Percentiles rank a stretch among this genome's conserved stretches.
phyloP scores from a whole-genome alignment of 2,329 filamentous ascomycete species.

The Blumeriella jaapii region DNA sequence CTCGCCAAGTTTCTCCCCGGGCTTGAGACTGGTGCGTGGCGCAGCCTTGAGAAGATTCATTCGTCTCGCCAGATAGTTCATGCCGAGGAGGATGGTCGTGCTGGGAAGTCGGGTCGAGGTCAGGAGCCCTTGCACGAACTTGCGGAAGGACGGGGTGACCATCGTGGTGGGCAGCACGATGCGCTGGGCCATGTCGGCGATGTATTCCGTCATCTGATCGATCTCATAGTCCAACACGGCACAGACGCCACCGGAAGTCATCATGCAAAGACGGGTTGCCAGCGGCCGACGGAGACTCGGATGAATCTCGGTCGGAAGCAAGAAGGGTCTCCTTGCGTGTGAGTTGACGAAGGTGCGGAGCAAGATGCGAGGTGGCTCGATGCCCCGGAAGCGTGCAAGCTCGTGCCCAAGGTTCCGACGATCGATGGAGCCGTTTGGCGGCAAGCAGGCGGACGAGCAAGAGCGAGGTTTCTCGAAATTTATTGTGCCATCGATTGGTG shows the following conservation, averaged over 20 bases:
- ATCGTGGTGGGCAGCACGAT: slow-evolving; percentile 50
- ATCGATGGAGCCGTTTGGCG: slow-evolving; percentile 6
- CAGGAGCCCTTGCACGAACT: slow-evolving; percentile 62
- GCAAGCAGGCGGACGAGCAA: slow-evolving; percentile 11
- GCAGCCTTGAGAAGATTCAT: slow-evolving; percentile 45
- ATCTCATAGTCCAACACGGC: slow-evolving; percentile 68
- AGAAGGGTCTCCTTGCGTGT: slow-evolving; percentile 21
- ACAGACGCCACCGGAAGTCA: slow-evolving; percentile 49
- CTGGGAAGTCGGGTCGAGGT: slow-evolving; percentile 61
- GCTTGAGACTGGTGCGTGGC: slow-evolving; percentile 17
- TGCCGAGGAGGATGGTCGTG: slow-evolving; percentile 58
- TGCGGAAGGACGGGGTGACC: slow-evolving; percentile 54
- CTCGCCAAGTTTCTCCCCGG: slow-evolving; percentile 33
- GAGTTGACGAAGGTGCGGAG: slow-evolving; percentile 6
- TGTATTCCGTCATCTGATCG: slow-evolving; percentile 67
- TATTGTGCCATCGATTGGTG: slow-evolving; percentile 24
- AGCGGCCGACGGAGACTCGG: slow-evolving; percentile 21
- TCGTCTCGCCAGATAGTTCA: slow-evolving; percentile 56
- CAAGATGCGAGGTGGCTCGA: slow-evolving; percentile 11
- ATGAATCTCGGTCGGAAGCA: slow-evolving; percentile 24
- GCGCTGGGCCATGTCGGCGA: slow-evolving; percentile 59
- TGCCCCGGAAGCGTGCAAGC: slow-evolving; percentile 10
- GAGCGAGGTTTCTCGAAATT: slow-evolving; percentile 15
- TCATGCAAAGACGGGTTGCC: slow-evolving; percentile 22
- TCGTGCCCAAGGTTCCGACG: slow-evolving; percentile 10